Base-by-base conservation (phyloP, 371 early-diverging fungal species). In the Mortierella sp. region DNA sequence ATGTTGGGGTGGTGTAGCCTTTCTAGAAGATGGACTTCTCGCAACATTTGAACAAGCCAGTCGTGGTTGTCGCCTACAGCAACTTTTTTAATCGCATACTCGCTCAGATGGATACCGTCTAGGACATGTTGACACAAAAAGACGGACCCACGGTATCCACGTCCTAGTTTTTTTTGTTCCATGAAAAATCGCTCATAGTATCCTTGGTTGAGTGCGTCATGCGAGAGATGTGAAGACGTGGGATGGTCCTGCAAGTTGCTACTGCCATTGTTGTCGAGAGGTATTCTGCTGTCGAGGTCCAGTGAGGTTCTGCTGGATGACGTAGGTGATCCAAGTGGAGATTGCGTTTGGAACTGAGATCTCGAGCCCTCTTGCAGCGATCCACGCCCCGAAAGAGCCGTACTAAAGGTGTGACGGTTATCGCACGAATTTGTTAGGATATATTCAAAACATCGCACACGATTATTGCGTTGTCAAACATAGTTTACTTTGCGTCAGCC, bases 101-200 rank as follows among this genome's bases (percentile, higher is more conserved):
- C 91, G 4, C 94, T 95, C 8, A 96, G 77, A 30, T 89, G 88
- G 6, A 95, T 92, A n/a, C 91, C 89, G 73, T 97, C 96, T 12
- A 96, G 79, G 24, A 96, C 89, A 75, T 97, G 95, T 84, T 96
- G 95, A 63, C 97, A 96, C 5, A 95, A 85, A 83, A 92, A 97
- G 11, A 98, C 98, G 10, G 94, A 92, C 32, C 98, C 98, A 22
- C 98, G 87, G 69, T 90, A 90, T 0, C 99, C 99, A 63, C 95
- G 88, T 14, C 99, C 99, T 1, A 98, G 86, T 74, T 95, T 94
- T 57, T 87, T 88, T 65, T 89, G 86, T 74, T 98, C 97, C 3
- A 92, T 88, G 80, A 98, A 98, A 80, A 98, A 98, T 9, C 95
- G 91, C n/a, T 91, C 89, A 76, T 98, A 98, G 77, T 98, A 98